A percentile compares a stretch with the other conserved stretches of the same genome.
Evolutionary conservation across 2,329 filamentous ascomycete genomes (phyloP).

Genomic region (Talaromyces sp.): DNA sequence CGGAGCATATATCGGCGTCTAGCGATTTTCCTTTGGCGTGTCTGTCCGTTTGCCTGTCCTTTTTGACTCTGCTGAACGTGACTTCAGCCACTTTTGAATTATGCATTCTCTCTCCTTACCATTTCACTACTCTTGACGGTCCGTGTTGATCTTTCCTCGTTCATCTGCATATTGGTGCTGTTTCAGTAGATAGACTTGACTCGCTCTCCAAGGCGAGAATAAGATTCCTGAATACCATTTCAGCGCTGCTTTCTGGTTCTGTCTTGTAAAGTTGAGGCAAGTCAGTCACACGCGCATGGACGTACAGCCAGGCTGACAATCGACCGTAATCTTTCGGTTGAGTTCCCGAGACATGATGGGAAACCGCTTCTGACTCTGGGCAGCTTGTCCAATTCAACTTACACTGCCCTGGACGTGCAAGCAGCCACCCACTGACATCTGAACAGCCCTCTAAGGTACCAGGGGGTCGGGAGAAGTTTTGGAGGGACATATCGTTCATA

Average conservation of each 20-base stretch:
- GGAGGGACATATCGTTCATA: too few relatives aligned
- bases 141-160: background rate
- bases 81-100: background rate
- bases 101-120: background rate
- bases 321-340: too few relatives aligned
- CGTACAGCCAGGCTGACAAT: too few relatives aligned
- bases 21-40: slow-evolving; percentile 7
- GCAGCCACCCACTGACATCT: too few relatives aligned
- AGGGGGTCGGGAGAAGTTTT: too few relatives aligned
- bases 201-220: background rate
- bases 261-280: background rate
- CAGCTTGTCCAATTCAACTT: too few relatives aligned
- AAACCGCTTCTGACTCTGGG: too few relatives aligned
- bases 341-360: too few relatives aligned
- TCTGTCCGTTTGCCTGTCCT: background rate
- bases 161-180: background rate
- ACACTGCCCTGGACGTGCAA: too few relatives aligned
- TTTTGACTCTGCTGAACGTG: background rate
- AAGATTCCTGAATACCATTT: background rate
- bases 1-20: slow-evolving; percentile 15
- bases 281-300: too few relatives aligned
- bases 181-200: background rate
- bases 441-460: too few relatives aligned
- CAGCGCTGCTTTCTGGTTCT: background rate
- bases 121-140: background rate